A percentile compares a stretch with the other conserved stretches of the same genome.
Evolutionary conservation across 495 filamentous ascomycete species (phyloP).

Genomic region (Choiromyces venosus): DNA sequence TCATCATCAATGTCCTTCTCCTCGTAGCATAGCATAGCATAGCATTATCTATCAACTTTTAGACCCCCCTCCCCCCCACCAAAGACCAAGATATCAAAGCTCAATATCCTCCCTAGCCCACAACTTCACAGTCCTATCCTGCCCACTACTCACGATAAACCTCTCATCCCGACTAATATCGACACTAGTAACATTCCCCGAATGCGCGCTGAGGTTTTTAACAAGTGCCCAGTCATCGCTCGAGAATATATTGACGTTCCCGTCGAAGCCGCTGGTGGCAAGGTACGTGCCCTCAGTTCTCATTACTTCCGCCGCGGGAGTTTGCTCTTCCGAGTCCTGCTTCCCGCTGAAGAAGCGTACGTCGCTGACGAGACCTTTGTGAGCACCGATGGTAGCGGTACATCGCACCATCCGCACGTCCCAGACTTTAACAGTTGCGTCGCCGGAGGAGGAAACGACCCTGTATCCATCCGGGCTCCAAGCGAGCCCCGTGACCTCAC

Average conservation of each 20-base stretch:
- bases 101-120: conserved; percentile 82
- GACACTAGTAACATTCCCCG: conserved; percentile 80
- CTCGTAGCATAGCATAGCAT: too few species aligned
- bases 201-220: conserved; percentile 82
- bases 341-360: conserved; percentile 85
- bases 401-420: conserved; percentile 83
- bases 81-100: conserved; percentile 24
- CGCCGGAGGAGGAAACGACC: conserved; percentile 80
- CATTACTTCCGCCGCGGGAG: conserved; percentile 38
- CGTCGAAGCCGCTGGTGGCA: conserved; percentile 85
- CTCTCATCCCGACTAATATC: conserved; percentile 77
- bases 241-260: conserved; percentile 90
- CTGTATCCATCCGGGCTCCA: conserved; percentile 89
- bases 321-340: conserved; percentile 45
- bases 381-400: conserved; percentile 78
- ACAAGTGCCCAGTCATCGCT: conserved; percentile 92
- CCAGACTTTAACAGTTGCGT: conserved; percentile 97
- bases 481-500: conserved; percentile 84
- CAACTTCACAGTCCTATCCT: conserved; percentile 91
- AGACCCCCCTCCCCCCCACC: too few species aligned
- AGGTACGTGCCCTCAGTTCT: conserved; percentile 80
- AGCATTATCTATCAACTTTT: background rate
- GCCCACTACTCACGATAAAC: conserved; percentile 90
- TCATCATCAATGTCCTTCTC: background rate
- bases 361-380: conserved; percentile 86